A percentile compares a stretch with the other conserved stretches of the same genome.
Evolutionary conservation across 169 alveolate genomes (phyloP).

Genomic region (Plasmodium vinckei): DNA sequence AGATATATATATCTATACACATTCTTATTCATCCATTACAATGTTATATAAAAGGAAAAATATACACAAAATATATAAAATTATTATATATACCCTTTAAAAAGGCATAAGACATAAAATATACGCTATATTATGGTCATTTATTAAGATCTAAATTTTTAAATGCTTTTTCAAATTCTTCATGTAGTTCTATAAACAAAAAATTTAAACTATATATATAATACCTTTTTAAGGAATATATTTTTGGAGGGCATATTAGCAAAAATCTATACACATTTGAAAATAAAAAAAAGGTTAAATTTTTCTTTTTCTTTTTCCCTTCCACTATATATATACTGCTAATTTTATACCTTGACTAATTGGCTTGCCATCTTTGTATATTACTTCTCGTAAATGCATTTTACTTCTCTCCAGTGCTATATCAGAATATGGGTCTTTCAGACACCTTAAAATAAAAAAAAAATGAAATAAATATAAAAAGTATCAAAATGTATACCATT

Average conservation of each 20-base stretch:
- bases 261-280: not conserved
- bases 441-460: conserved; percentile 78
- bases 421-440: conserved; percentile 86
- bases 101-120: no score
- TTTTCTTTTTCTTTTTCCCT: conserved; percentile 3
- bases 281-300: not conserved
- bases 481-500: not conserved
- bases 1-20: no score
- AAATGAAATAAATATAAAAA: conserved; percentile 3
- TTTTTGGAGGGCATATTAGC: no score
- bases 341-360: conserved; percentile 80
- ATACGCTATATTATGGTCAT: not conserved
- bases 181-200: conserved; percentile 61
- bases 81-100: no score
- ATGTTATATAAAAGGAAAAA: no score
- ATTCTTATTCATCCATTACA: no score
- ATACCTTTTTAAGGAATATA: not conserved
- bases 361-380: conserved; percentile 83
- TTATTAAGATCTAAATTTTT: conserved; percentile 32
- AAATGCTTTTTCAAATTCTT: conserved; percentile 72
- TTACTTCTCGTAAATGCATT: conserved; percentile 82
- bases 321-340: not conserved
- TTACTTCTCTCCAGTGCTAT: conserved; percentile 85
- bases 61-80: no score
- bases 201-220: not conserved